Evolutionary conservation across 129 eudicot species (phyloP), one percentile per base, ranked within the genome.

Genomic region (Pseudognaphalium luteoalbum): DNA sequence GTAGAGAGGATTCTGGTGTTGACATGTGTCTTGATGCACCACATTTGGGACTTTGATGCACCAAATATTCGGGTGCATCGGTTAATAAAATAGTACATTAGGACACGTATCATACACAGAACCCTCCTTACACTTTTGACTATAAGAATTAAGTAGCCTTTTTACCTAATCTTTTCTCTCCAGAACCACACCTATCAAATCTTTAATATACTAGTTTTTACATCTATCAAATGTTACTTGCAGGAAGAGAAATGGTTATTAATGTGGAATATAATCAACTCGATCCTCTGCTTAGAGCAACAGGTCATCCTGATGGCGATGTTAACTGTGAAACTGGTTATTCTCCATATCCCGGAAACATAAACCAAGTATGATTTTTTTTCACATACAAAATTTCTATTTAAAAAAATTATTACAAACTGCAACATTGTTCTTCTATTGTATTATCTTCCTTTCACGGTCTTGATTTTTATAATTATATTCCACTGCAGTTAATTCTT

Each of bases 211-310:
- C 47, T 44, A 50, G 30, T 10, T 1, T 2, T 59, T 42, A 44
- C 22, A 42, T 29, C 8, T 70, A 35, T 78, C 11, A 12, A 61
- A 12, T 76, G 6, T 39, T 57, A 65, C 75, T 20, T n/a, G 62
- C 81, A 94, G 99, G 99, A 66, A 86, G 99, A 79, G 80, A 92
- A 67, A 91, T 94, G 99, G 99, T 94, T 82, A 94, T 94, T 60
- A 91, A 95, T 81, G 99, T 95, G 78, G 97, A 95, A 83, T 95
- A 95, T 92, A 95, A 95, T 85, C 99, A 95, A 83, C 93, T 95
- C 63, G 99, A 95, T 82, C 99, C 99, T 66, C 85, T 95, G 59
- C 96, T 95, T 82, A 84, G 99, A 81, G 99, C 96, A 75, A 78
- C 92, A 33, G 97, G 92, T 41, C 84, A 89, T 78, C 94, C 96